These are phyloP conservation scores for Trypanosoma avium DNA, from an alignment of 208 protist genomes.

Conservation along the genomic window DNA sequence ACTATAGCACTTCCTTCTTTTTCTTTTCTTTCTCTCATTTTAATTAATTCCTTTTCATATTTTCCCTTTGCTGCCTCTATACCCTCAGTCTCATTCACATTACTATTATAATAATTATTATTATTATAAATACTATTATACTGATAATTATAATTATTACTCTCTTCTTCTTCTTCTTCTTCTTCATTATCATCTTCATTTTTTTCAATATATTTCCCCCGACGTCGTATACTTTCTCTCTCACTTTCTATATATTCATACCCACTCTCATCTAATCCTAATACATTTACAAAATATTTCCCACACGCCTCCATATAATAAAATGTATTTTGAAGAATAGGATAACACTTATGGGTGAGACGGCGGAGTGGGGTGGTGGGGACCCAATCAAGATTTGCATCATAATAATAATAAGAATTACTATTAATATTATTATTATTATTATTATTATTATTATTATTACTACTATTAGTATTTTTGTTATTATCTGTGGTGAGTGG, in stretches of 20 bases:
- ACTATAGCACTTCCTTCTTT: no score
- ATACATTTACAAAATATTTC: background rate
- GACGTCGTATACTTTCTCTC: background rate
- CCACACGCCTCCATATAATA: slow-evolving; percentile 1
- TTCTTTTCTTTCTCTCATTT: no score
- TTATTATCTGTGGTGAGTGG: no score
- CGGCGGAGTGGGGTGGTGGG: slow-evolving; percentile 6
- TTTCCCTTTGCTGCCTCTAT: no score
- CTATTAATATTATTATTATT: no score
- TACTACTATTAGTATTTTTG: no score
- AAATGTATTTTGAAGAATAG: background rate
- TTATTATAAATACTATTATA: no score
- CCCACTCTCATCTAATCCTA: slow-evolving; percentile 12
- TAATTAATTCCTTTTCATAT: no score
- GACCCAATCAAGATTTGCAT: slow-evolving; percentile 14
- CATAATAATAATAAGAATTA: background rate
- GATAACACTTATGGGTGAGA: background rate
- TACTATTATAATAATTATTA: no score
- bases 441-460: no score
- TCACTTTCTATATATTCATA: background rate
- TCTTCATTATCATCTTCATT: background rate
- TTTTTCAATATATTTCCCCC: background rate
- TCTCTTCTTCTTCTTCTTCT: background rate
- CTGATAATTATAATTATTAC: no score
- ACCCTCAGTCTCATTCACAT: no score